These are phyloP conservation scores for Mrakia frigida DNA, from an alignment of 768 basidiomycete genomes.

Conservation along the genomic window DNA sequence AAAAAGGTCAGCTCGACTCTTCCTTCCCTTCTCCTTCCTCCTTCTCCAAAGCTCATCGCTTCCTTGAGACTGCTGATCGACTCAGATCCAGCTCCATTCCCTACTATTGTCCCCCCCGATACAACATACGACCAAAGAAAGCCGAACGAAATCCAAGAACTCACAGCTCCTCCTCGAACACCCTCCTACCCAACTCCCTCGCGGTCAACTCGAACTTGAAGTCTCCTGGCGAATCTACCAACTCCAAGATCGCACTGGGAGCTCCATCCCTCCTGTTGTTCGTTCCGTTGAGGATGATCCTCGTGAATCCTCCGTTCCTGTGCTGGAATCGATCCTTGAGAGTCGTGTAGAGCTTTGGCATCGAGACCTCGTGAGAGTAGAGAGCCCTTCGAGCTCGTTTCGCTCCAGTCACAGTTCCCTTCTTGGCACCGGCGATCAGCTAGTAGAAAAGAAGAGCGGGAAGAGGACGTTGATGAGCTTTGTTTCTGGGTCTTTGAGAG, in stretches of 20 bases:
- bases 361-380: conserved; percentile 53
- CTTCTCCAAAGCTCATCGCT: not conserved
- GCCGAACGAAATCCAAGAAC: conserved; percentile 17
- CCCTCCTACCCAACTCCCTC: conserved; percentile 77
- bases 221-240: conserved; percentile 92
- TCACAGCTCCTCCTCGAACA: conserved; percentile 42
- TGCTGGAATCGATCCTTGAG: conserved; percentile 73
- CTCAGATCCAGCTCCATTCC: not conserved
- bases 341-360: conserved; percentile 77
- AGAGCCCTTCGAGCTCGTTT: not conserved
- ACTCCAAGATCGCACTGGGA: conserved; percentile 79
- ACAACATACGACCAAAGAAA: not conserved
- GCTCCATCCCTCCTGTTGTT: conserved; percentile 87
- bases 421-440: conserved; percentile 89
- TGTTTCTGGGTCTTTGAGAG: not conserved
- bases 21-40: not conserved
- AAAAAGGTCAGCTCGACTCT: conserved; percentile 8
- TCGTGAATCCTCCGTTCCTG: conserved; percentile 89
- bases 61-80: not conserved
- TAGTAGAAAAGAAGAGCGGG: conserved; percentile 12
- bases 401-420: conserved; percentile 50
- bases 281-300: conserved; percentile 88
- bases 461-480: not conserved
- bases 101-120: not conserved
- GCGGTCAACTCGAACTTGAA: conserved; percentile 83